Evolutionary conservation across 1,139 yeast genomes (phyloP).

Genomic region (Blastobotrys arbuscula): DNA sequence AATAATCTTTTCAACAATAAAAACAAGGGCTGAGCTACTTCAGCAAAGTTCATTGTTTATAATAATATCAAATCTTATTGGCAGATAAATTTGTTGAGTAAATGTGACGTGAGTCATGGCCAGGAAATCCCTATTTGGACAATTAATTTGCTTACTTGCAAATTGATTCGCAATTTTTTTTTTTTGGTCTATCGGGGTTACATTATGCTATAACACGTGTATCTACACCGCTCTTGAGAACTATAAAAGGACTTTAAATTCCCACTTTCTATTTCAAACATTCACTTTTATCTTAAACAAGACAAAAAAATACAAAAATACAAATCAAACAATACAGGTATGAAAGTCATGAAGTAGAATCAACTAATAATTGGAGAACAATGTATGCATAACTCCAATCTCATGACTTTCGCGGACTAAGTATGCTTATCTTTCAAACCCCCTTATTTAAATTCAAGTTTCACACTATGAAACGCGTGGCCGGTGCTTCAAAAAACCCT

Average conservation of each 20-base stretch:
- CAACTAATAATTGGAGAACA: background rate
- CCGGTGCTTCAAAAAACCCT: constrained; percentile 23
- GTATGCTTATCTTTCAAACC: constrained; percentile 3
- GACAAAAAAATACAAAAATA: background rate
- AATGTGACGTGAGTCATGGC: no score
- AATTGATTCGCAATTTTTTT: no score
- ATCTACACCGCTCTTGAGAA: no score
- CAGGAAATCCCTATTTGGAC: no score
- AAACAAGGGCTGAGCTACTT: no score
- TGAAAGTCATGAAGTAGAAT: background rate
- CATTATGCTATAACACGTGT: no score
- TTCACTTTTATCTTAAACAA: background rate
- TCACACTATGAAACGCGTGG: constrained; percentile 18
- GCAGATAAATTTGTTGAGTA: no score
- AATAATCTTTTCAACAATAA: no score
- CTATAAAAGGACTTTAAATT: background rate
- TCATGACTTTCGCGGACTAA: constrained; percentile 7
- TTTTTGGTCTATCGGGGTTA: no score
- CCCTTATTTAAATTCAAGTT: background rate
- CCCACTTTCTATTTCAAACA: background rate
- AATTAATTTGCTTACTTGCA: no score
- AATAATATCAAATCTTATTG: no score
- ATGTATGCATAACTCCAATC: constrained; percentile 4
- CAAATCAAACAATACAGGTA: background rate
- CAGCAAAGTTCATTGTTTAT: no score